Percentiles rank a stretch among this genome's conserved stretches.
phyloP scores from a whole-genome alignment of 2,329 filamentous ascomycete species.

The Trichoderma atrobrunneum region DNA sequence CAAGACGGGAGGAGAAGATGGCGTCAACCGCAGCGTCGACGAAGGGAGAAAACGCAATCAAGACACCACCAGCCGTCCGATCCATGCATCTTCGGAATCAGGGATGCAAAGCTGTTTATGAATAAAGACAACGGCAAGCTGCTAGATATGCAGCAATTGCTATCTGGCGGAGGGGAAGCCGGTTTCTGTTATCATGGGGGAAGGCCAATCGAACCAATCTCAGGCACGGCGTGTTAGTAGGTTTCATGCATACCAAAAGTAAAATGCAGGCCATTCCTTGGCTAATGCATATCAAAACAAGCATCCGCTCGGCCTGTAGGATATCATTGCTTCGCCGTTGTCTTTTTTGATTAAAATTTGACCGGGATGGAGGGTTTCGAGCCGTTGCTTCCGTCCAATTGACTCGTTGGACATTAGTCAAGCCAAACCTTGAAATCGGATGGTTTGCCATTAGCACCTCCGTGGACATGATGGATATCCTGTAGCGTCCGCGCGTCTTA shows the following conservation, averaged over 20 bases:
- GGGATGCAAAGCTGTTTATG: background rate
- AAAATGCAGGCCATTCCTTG: conserved; percentile 18
- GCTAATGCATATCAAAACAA: conserved; percentile 8
- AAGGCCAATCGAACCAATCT: conserved; percentile 14
- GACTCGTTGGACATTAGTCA: background rate
- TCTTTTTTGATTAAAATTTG: background rate
- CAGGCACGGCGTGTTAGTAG: conserved; percentile 3
- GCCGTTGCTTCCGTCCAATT: background rate
- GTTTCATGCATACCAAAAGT: conserved; percentile 14
- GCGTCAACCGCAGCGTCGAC: background rate
- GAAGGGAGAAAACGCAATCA: conserved; percentile 8
- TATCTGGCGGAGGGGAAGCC: conserved; percentile 4
- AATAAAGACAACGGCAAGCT: background rate
- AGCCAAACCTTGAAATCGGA: background rate
- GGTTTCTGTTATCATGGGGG: conserved; percentile 7
- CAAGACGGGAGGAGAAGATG: background rate
- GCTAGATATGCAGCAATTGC: background rate
- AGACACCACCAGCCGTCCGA: background rate
- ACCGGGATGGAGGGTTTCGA: background rate
- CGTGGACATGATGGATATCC: background rate
- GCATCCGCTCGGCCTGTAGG: background rate
- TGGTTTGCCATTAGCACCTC: background rate
- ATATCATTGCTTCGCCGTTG: background rate
- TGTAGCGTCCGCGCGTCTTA: background rate
- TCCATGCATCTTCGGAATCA: background rate